Evolutionary conservation across 306 rosid genomes (phyloP), one percentile per base, ranked within the genome.

Genomic region (Canavalia ensiformis): DNA sequence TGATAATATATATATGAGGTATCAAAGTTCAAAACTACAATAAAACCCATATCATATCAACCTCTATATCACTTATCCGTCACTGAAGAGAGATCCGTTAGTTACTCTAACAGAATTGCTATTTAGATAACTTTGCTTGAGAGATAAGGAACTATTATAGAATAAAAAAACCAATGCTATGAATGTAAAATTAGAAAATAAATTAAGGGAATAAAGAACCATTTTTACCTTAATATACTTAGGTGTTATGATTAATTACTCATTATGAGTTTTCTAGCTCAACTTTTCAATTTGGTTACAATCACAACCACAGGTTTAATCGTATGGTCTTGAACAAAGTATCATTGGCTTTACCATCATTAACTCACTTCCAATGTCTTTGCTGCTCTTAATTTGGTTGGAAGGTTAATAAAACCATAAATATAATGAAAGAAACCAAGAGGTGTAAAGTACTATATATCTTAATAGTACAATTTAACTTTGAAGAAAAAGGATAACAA

Each of bases 401-500:
- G 42, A 57, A 57, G 67, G 41, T 41, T 74, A 7, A 54, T n/a
- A 68, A 45, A 68, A 25, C 25, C 41, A 46, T 25, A 2, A 68
- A 8, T 29, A 25, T 30, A 56, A 30, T 11, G 51, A 35, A 41
- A 11, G 44, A 74, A 74, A 57, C 29, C 12, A 10, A 25, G 56
- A 74, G 46, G 50, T 39, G n/a, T 31, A n/a, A 59, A 50, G 31
- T 37, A 75, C 45, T n/a, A 7, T 44, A 4, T 8, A 75, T 75
- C 46, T 45, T 75, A 39, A 62, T 8, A 52, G 55, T 29, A 55
- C 69, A 28, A 3, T 72, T 1, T 11, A 68, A 5, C 28, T 29
- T 28, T 64, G 35, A 66, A 66, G 63, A 67, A 64, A 73, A 10
- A n/a, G 4, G 5, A 42, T 63, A 50, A 72, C 55, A 42, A 41